These are phyloP conservation scores for Auricularia heimuer DNA, from an alignment of 768 basidiomycete genomes.

Conservation along the genomic window DNA sequence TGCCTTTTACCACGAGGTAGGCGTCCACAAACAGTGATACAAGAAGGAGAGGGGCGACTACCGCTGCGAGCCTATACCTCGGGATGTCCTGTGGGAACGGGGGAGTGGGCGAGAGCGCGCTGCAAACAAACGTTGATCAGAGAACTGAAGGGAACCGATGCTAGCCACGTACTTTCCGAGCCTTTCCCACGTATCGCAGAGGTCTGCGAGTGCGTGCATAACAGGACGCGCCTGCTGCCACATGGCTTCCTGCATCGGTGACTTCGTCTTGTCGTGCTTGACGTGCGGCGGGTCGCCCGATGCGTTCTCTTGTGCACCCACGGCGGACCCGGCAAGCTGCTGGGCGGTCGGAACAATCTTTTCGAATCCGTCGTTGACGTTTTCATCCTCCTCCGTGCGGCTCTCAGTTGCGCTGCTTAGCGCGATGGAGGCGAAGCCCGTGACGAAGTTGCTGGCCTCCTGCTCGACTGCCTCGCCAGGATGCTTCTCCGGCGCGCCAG, in stretches of 20 bases:
- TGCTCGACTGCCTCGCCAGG: constrained; percentile 31
- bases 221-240: constrained; percentile 26
- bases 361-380: constrained; percentile 3
- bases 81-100: constrained; percentile 24
- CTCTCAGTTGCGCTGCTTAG: constrained; percentile 23
- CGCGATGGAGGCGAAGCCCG: constrained; percentile 22
- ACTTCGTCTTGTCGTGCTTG: constrained; percentile 20
- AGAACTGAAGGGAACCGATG: no score
- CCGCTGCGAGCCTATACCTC: constrained; percentile 21
- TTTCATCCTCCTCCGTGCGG: constrained; percentile 7
- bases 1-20: constrained; percentile 21
- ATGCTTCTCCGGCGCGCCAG: constrained; percentile 27
- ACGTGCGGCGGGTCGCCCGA: constrained; percentile 14
- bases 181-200: constrained; percentile 33
- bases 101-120: constrained; percentile 29
- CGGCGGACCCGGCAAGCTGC: constrained; percentile 16
- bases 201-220: constrained; percentile 25
- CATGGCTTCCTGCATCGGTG: constrained; percentile 22
- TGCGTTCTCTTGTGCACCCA: constrained; percentile 21
- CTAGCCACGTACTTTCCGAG: constrained; percentile 13
- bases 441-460: constrained; percentile 27
- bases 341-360: constrained; percentile 23
- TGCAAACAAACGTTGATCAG: constrained; percentile 4
- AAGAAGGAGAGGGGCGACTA: constrained; percentile 21
- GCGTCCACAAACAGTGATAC: constrained; percentile 22